Evolutionary conservation across 2,329 filamentous ascomycete species (phyloP).

Genomic region (Exophiala sp.): DNA sequence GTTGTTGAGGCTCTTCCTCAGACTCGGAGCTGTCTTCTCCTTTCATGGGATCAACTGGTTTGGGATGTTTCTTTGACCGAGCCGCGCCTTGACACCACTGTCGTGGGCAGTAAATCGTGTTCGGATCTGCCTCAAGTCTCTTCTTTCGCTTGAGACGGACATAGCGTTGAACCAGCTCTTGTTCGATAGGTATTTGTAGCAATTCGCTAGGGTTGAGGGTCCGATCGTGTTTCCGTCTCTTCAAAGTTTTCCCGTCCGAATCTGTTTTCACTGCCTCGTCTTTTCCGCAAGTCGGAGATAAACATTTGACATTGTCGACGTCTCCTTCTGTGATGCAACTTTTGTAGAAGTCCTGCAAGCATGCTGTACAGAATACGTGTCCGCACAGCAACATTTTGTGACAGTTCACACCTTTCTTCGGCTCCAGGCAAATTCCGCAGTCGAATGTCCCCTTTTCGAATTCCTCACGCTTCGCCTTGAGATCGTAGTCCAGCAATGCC

Average conservation of each 20-base stretch:
- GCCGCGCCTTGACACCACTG: conserved; percentile 90
- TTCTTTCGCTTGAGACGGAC: conserved; percentile 89
- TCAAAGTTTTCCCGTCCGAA: conserved; percentile 32
- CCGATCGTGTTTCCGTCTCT: conserved; percentile 60
- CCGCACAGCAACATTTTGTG: conserved; percentile 78
- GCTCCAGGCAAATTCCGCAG: conserved; percentile 85
- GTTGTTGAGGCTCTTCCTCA: conserved; percentile 50
- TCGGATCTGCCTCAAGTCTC: conserved; percentile 85
- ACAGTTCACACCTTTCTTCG: conserved; percentile 80
- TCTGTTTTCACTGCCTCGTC: conserved; percentile 31
- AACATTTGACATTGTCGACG: conserved; percentile 72
- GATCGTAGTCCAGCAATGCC: conserved; percentile 73
- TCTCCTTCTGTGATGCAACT: conserved; percentile 83
- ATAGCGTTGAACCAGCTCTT: conserved; percentile 76
- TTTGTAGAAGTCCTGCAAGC: conserved; percentile 85
- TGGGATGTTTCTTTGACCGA: conserved; percentile 68
- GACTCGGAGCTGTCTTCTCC: conserved; percentile 39
- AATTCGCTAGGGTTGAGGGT: conserved; percentile 80
- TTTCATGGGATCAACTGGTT: conserved; percentile 64
- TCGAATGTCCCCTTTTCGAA: conserved; percentile 85
- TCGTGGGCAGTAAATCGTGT: conserved; percentile 87
- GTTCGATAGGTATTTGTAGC: conserved; percentile 67
- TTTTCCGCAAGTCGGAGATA: conserved; percentile 74
- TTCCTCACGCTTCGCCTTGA: conserved; percentile 65
- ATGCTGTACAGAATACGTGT: conserved; percentile 88